Evolutionary conservation across 129 eudicot species (phyloP).

Genomic region (Artemisia tridentata): DNA sequence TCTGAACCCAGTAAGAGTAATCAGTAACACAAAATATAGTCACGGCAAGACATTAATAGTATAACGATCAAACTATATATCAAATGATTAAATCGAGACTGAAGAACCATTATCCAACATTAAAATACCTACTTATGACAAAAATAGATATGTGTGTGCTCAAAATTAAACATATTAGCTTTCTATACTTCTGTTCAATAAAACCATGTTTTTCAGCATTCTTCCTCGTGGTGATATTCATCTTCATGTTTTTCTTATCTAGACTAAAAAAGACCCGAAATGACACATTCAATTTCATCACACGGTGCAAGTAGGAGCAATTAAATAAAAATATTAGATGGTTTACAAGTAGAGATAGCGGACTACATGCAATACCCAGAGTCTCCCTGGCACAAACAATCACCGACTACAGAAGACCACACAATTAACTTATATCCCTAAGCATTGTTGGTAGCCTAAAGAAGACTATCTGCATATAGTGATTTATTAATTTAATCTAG

Average conservation of each 20-base stretch:
- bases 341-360: not conserved
- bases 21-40: not conserved
- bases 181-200: too few species aligned
- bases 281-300: not conserved
- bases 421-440: too few species aligned
- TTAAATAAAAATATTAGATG: not conserved
- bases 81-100: not conserved
- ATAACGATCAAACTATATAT: not conserved
- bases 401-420: too few species aligned
- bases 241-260: not conserved
- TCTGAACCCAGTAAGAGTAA: slow-evolving; percentile 41
- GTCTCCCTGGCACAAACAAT: too few species aligned
- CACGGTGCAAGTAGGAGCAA: not conserved
- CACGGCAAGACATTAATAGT: not conserved
- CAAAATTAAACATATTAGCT: too few species aligned
- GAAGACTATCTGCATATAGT: too few species aligned
- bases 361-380: too few species aligned
- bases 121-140: too few species aligned
- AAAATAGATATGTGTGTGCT: too few species aligned
- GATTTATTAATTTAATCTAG: too few species aligned
- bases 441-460: too few species aligned
- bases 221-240: not conserved
- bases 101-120: not conserved
- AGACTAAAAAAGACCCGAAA: not conserved
- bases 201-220: too few species aligned